A percentile compares a stretch with the other conserved stretches of the same genome.
Conservation (phyloP, 371 early-diverging fungal species). For the Mortierella sp. region DNA sequence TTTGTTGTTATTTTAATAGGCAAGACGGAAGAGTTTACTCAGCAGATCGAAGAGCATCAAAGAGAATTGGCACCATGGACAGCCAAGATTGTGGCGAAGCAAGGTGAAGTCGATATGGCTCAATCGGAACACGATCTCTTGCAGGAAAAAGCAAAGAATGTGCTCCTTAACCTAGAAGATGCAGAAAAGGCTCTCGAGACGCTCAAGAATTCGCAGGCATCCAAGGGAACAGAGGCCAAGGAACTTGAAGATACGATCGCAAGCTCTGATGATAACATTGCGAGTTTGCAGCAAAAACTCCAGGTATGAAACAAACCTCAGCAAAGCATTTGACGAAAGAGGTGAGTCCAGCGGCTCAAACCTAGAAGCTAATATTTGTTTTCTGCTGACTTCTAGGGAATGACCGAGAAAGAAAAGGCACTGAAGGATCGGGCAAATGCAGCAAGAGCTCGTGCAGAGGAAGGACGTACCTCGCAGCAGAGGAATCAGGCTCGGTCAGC, state of each 20-base stretch:
- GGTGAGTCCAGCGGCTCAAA: neutral
- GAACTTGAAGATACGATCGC: slow-evolving; percentile 59
- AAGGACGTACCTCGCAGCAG: slow-evolving; percentile 71
- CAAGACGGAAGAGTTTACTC: slow-evolving; percentile 79
- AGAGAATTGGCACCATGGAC: slow-evolving; percentile 86
- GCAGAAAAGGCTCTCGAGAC: slow-evolving; percentile 69
- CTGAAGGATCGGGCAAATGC: slow-evolving; percentile 33
- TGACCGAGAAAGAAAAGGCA: slow-evolving; percentile 18
- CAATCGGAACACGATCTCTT: slow-evolving; percentile 81
- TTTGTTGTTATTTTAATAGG: slow-evolving; percentile 37
- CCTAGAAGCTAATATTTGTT: neutral
- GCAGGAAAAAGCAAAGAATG: slow-evolving; percentile 65
- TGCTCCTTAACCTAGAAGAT: slow-evolving; percentile 64
- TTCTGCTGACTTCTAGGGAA: slow-evolving; percentile 9
- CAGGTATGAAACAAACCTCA: slow-evolving; percentile 23
- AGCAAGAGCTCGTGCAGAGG: slow-evolving; percentile 74
- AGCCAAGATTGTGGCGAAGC: slow-evolving; percentile 77
- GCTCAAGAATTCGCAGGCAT: slow-evolving; percentile 41
- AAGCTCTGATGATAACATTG: slow-evolving; percentile 55
- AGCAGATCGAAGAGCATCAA: slow-evolving; percentile 81
- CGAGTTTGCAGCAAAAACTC: slow-evolving; percentile 52
- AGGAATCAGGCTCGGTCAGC: slow-evolving; percentile 79
- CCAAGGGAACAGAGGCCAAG: slow-evolving; percentile 59
- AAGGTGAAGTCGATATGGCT: slow-evolving; percentile 80
- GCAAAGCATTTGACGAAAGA: slow-evolving; percentile 1